Evolutionary conservation across 805 yeast genomes (phyloP), one percentile per base, ranked within the genome.

Genomic region (Suhomyces emberorum): DNA sequence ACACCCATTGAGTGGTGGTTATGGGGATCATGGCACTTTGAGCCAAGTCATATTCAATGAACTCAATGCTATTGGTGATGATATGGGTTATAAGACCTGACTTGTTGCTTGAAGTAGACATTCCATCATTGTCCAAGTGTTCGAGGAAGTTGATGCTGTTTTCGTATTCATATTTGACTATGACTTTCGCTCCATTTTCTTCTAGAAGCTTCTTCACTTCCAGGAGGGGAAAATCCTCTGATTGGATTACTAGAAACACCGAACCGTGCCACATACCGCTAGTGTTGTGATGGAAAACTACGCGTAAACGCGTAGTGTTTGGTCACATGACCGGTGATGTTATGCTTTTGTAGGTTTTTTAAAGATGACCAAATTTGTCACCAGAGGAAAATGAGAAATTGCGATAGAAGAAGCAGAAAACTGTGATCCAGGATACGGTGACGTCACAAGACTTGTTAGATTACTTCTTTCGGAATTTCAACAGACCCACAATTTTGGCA

Each of bases 1-100:
- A 45, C 2, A 84, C 64, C 88, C 93, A 87, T 4, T 64, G 54
- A 0, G 79, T 69, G 0, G 74, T 71, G 11, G 85, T 82, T 1
- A 83, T 72, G 0, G 93, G 88, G 10, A 83, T 67, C 77, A 83
- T 70, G 24, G 72, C 61, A 11, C 65, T 64, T 23, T 62, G 64
- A 4, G 83, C 72, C 21, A 63, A 58, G 2, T 43, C 48, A 48
- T 69, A 78, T 20, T 73, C 79, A 3, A 71, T 69, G 44, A 83
- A 84, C 17, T 75, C 68, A 14, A 67, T 58, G 4, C 74, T 60
- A 28, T 63, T 58, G 14, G 86, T 60, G 11, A 86, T 67, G 14
- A 85, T 60, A 49, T 80, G 80, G 7, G 73, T 62, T 18, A 62
- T 49, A 10, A 24, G 16, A 12, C 34, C 34, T n/a, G 34, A 32